These are phyloP conservation scores for Fragaria vesca DNA, from an alignment of 306 rosid genomes.

Conservation along the genomic window DNA sequence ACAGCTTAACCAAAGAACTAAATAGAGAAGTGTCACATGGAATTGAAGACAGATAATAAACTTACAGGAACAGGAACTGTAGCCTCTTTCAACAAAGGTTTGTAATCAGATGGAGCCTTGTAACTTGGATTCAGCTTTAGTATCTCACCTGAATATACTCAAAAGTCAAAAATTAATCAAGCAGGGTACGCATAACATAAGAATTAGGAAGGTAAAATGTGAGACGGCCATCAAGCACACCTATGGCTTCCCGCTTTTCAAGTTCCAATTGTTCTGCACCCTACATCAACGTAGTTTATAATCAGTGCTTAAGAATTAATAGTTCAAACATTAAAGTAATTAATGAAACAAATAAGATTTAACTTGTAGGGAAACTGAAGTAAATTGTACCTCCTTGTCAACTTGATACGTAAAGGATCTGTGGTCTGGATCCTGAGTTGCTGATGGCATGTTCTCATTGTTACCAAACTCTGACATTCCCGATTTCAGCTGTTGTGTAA, in stretches of 20 bases:
- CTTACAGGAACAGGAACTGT: constrained; percentile 79
- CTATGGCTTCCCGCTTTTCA: constrained; percentile 82
- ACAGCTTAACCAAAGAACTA: neutral
- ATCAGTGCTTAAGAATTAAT: constrained; percentile 26
- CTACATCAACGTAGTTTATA: constrained; percentile 33
- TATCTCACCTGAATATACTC: constrained; percentile 68
- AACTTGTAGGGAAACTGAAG: constrained; percentile 11
- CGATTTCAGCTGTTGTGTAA: constrained; percentile 56
- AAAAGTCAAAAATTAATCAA: constrained; percentile 15
- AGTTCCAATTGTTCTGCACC: constrained; percentile 62
- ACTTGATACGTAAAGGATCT: constrained; percentile 32
- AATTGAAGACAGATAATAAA: constrained; percentile 30
- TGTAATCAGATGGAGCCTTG: constrained; percentile 81
- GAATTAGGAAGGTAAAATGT: constrained; percentile 14
- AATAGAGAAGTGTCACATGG: neutral
- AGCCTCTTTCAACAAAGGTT: constrained; percentile 78
- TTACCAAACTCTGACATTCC: constrained; percentile 42
- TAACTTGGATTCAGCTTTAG: constrained; percentile 79
- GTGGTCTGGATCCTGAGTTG: constrained; percentile 34
- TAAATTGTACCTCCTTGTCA: constrained; percentile 47
- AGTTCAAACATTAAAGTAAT: constrained; percentile 12
- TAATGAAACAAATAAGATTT: constrained; percentile 3
- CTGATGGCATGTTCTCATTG: constrained; percentile 32
- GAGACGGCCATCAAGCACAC: constrained; percentile 41
- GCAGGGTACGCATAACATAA: neutral